Evolutionary conservation across 768 basidiomycete genomes (phyloP).

Genomic region (Xerocomus potaroensis): DNA sequence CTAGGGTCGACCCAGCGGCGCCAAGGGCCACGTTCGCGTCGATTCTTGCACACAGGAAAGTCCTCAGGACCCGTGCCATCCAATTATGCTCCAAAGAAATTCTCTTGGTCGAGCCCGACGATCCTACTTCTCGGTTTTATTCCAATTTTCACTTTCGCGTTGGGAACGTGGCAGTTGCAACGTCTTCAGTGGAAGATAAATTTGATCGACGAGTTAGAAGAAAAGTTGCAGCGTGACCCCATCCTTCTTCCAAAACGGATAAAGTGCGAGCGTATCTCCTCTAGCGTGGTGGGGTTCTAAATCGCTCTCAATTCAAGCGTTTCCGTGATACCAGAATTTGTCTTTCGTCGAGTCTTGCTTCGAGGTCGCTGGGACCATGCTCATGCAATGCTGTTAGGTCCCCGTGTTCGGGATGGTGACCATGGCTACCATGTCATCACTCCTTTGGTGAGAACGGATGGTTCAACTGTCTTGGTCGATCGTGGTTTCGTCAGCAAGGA

Average conservation of each 20-base stretch:
- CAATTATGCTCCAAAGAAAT: constrained; percentile 52
- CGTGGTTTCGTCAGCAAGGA: constrained; percentile 81
- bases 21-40: constrained; percentile 6
- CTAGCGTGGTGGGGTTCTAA: constrained; percentile 16
- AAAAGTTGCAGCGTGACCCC: constrained; percentile 78
- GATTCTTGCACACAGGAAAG: constrained; percentile 15
- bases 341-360: constrained; percentile 79
- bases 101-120: constrained; percentile 63
- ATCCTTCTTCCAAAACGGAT: constrained; percentile 77
- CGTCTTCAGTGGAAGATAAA: constrained; percentile 93
- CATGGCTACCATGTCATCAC: constrained; percentile 87
- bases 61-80: constrained; percentile 30
- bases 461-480: constrained; percentile 85
- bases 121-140: constrained; percentile 77
- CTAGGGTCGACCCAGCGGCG: constrained; percentile 8
- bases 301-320: constrained; percentile 40
- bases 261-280: constrained; percentile 56
- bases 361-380: constrained; percentile 76
- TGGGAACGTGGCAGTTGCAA: constrained; percentile 93
- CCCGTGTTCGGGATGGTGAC: constrained; percentile 83
- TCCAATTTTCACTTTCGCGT: constrained; percentile 83
- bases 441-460: constrained; percentile 75
- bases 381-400: constrained; percentile 76
- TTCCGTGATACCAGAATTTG: constrained; percentile 79
- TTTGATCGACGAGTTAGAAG: constrained; percentile 90